A percentile compares a stretch with the other conserved stretches of the same genome.
Conservation (phyloP, 495 filamentous ascomycete species). For the Xylaria nigripes region DNA sequence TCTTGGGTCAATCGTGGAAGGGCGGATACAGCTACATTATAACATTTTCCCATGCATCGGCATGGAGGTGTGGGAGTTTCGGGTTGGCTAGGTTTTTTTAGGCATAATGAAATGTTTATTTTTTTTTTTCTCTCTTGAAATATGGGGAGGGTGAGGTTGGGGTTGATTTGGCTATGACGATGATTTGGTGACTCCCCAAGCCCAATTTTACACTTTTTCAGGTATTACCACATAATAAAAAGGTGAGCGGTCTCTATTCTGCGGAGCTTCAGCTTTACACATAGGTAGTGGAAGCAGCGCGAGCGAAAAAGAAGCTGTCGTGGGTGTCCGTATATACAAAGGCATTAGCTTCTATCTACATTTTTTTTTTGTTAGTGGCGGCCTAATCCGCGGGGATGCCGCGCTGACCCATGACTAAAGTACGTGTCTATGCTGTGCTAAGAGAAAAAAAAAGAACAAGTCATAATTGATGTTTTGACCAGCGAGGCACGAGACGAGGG, state of each 20-base stretch:
- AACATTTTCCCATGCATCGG: constrained; percentile 1
- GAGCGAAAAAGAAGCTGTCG: not conserved
- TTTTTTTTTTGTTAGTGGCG: constrained; percentile 1
- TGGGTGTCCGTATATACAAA: no score
- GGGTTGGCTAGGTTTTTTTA: constrained; percentile 3
- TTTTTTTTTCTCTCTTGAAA: no score
- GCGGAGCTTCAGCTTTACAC: not conserved
- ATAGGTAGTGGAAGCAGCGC: not conserved
- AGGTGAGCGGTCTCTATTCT: no score
- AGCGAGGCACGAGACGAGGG: not conserved
- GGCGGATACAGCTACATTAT: not conserved
- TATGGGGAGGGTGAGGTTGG: no score
- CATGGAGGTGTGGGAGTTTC: constrained; percentile 6
- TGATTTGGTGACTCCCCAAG: not conserved
- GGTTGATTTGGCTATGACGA: not conserved
- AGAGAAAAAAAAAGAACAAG: not conserved
- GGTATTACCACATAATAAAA: no score
- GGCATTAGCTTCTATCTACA: no score
- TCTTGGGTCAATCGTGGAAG: not conserved
- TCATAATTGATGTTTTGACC: constrained; percentile 2
- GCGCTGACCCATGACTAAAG: not conserved
- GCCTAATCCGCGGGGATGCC: not conserved
- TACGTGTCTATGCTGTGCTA: not conserved
- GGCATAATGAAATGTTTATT: not conserved
- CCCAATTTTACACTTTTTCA: not conserved